Percentiles rank a stretch among this genome's conserved stretches.
These are phyloP conservation scores for Cordia subcordata DNA, from an alignment of 257 asterid genomes.

Conservation along the genomic window DNA sequence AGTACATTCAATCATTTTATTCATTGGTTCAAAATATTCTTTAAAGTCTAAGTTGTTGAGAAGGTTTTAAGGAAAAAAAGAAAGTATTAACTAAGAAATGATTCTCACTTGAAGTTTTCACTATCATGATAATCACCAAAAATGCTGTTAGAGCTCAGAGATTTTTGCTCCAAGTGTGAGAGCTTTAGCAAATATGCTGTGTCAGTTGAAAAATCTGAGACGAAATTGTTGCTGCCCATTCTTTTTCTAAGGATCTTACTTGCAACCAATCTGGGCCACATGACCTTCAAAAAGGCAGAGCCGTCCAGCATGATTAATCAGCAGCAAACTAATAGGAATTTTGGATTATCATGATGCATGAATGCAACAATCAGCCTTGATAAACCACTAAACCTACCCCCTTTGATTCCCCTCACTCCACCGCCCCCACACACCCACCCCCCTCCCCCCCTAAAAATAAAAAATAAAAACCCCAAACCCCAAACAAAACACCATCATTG, in stretches of 20 bases:
- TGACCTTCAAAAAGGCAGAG: slow-evolving; percentile 19
- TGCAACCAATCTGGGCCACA: slow-evolving; percentile 67
- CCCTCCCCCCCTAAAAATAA: too few species aligned
- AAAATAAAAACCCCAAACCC: too few species aligned
- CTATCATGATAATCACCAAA: slow-evolving; percentile 11
- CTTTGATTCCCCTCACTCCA: too few species aligned
- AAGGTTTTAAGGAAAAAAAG: too few species aligned
- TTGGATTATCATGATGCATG: background rate
- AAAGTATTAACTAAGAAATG: too few species aligned
- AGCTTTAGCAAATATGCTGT: slow-evolving; percentile 16
- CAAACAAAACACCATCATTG: too few species aligned
- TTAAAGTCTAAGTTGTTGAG: too few species aligned
- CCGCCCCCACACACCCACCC: too few species aligned
- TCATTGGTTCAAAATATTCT: too few species aligned
- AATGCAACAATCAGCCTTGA: slow-evolving; percentile 9
- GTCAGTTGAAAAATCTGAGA: slow-evolving; percentile 42
- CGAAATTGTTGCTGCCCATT: slow-evolving; percentile 47
- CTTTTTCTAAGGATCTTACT: slow-evolving; percentile 46
- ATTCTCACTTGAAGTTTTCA: slow-evolving; percentile 34
- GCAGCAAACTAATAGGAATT: too few species aligned
- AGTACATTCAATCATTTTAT: too few species aligned
- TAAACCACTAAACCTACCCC: slow-evolving; percentile 4
- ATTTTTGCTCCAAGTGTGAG: slow-evolving; percentile 22
- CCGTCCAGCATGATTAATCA: too few species aligned
- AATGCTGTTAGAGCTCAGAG: slow-evolving; percentile 18